Percentiles rank a stretch among this genome's conserved stretches.
Evolutionary conservation across 352 stramenopile genomes (phyloP).

Genomic region (Halophytophthora batemanensis): DNA sequence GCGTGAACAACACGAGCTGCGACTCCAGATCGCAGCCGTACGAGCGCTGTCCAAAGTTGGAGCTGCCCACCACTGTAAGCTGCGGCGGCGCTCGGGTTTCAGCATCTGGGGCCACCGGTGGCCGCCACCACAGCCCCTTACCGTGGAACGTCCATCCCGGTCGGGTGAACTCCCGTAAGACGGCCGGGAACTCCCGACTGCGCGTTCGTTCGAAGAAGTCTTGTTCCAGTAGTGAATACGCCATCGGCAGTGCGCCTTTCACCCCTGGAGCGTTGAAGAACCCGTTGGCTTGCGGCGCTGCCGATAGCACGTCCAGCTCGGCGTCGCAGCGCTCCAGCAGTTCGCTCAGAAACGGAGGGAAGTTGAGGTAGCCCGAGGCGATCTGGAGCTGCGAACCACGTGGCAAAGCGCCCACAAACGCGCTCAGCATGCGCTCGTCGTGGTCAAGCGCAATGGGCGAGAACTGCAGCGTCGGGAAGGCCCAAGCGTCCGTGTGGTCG

Average conservation of each 20-base stretch:
- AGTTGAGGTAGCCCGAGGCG: constrained; percentile 81
- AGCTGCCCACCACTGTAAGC: constrained; percentile 69
- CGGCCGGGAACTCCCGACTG: constrained; percentile 30
- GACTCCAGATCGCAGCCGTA: constrained; percentile 77
- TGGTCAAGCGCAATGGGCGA: constrained; percentile 54
- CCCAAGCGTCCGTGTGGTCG: constrained; percentile 47
- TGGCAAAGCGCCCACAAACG: constrained; percentile 46
- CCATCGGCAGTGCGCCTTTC: constrained; percentile 75
- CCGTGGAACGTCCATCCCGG: constrained; percentile 76
- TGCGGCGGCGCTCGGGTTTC: constrained; percentile 17
- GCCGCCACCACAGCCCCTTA: constrained; percentile 82
- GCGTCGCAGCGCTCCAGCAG: constrained; percentile 43
- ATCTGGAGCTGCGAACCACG: constrained; percentile 50
- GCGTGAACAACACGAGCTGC: constrained; percentile 67
- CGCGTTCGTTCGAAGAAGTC: constrained; percentile 65
- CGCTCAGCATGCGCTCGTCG: constrained; percentile 49
- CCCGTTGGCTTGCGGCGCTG: constrained; percentile 64
- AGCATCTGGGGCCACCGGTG: constrained; percentile 11
- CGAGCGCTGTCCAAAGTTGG: constrained; percentile 76
- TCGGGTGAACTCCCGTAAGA: constrained; percentile 69
- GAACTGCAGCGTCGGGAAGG: constrained; percentile 77
- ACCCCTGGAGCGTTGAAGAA: constrained; percentile 71
- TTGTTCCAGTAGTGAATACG: constrained; percentile 81
- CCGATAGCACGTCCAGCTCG: constrained; percentile 58
- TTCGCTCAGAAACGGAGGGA: constrained; percentile 60